Evolutionary conservation across 768 basidiomycete species (phyloP), one percentile per base, ranked within the genome.

Genomic region (Suillus clintonianus): DNA sequence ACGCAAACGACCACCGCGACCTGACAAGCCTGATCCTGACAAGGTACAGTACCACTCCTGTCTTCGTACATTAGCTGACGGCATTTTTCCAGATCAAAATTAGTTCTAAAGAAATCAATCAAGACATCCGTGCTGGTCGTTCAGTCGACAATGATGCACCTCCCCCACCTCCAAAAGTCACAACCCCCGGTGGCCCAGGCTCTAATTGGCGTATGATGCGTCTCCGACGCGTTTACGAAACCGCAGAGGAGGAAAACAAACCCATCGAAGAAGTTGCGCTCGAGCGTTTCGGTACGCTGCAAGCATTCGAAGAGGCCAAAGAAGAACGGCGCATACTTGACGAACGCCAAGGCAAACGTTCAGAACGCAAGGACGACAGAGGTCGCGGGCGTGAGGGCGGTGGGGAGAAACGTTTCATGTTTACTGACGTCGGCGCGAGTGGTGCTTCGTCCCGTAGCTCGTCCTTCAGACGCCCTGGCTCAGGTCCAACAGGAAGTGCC

Each of bases 131-230:
- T 62, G 78, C 85, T 64, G 82, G 80, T 10, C 77, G 68, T 34
- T 63, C 79, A 11, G 73, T 79, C 30, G 76, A 84, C 62, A 72
- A 79, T 14, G 78, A 81, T 58, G 78, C 79, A 30, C 71, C 82
- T 4, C 42, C 48, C 19, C 67, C 70, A 2, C 78, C 80, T 56
- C 76, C 82, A 6, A 86, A 84, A 73, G 71, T 85, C 24, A 74
- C 80, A 61, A 86, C 85, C 0, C 94, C 95, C 0, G 97, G 97
- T 3, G 95, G 94, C 2, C 91, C 95, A 5, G 97, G 97, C 13
- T 94, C 94, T 3, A 89, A 88, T 72, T 99, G 97, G 97, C 89
- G 97, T 17, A 99, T 99, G 97, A 95, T 93, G 89, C 94, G 95
- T 69, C 85, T 99, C 0, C 86, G 89, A 45, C 85, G 92, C 17